Conservation (phyloP, 202 grass and related monocot species). For the Digitaria exilis region DNA sequence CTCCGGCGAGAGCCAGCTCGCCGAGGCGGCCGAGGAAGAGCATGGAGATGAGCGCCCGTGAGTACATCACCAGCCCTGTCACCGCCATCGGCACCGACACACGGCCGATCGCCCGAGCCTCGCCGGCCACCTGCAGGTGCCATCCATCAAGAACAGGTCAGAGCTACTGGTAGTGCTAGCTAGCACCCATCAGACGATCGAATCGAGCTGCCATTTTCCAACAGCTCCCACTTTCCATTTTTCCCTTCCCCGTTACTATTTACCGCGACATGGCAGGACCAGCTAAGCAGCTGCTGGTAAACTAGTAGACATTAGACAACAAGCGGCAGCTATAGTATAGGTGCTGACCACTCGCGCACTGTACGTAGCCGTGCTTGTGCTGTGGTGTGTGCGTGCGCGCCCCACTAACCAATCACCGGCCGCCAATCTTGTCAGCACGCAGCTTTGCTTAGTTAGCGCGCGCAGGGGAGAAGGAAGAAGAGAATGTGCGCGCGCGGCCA, state of each 20-base stretch:
- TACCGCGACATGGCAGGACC: constrained; percentile 7
- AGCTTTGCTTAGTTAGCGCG: too few species aligned
- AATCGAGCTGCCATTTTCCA: constrained; percentile 34
- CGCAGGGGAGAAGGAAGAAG: too few species aligned
- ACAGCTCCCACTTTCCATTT: constrained; percentile 44
- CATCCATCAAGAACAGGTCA: constrained; percentile 24
- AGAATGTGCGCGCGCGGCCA: too few species aligned
- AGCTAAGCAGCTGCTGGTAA: not conserved
- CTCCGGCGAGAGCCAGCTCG: constrained; percentile 78
- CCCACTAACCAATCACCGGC: constrained; percentile 3
- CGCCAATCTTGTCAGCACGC: not conserved
- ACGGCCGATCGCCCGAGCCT: constrained; percentile 73
- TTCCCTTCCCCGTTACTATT: constrained; percentile 1
- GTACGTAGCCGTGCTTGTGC: constrained; percentile 11
- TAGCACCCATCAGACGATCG: too few species aligned
- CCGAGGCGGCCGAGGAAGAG: constrained; percentile 84
- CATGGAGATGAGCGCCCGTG: constrained; percentile 93
- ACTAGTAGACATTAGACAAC: constrained; percentile 11
- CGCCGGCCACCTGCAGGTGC: constrained; percentile 67
- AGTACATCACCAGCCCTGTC: constrained; percentile 89
- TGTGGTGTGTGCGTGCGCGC: constrained; percentile 24
- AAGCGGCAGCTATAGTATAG: not conserved
- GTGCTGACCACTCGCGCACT: constrained; percentile 28
- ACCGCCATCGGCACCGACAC: constrained; percentile 76
- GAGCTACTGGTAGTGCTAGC: too few species aligned